phyloP scores from a whole-genome alignment of 2,329 filamentous ascomycete species.

The Cytospora leucostoma region DNA sequence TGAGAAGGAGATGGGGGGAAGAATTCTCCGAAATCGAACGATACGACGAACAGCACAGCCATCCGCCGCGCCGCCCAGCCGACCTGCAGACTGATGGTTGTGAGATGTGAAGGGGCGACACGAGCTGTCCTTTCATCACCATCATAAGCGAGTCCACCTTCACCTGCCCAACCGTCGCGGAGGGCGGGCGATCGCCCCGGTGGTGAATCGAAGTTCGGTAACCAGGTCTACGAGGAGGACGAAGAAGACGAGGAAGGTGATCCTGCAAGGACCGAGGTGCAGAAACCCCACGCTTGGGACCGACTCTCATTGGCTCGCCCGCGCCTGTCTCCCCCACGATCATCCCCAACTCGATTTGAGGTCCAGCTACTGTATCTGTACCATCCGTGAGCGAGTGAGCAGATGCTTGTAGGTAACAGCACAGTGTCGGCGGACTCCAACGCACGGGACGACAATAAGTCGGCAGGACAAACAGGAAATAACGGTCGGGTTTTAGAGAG shows the following conservation, averaged over 20 bases:
- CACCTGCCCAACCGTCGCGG: slow-evolving; percentile 7
- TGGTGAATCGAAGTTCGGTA: not conserved
- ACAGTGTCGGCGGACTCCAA: too few species aligned
- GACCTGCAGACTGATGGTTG: not conserved
- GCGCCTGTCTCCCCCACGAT: slow-evolving; percentile 6
- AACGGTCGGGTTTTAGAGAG: not conserved
- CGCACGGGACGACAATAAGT: too few species aligned
- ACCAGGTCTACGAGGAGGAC: not conserved
- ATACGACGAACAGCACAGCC: not conserved
- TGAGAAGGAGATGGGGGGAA: not conserved
- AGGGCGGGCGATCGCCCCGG: slow-evolving; percentile 22
- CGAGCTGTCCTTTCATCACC: too few species aligned
- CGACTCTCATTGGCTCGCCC: slow-evolving; percentile 7
- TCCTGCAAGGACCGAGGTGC: slow-evolving; percentile 14
- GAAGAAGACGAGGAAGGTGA: slow-evolving; percentile 13
- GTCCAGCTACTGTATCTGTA: too few species aligned
- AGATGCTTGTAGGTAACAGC: too few species aligned
- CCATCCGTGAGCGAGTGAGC: too few species aligned
- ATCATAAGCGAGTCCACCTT: not conserved
- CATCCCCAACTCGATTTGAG: not conserved
- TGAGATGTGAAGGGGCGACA: too few species aligned
- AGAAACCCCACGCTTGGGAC: slow-evolving; percentile 16
- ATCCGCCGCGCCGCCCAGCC: not conserved
- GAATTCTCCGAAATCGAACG: not conserved
- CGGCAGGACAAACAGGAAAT: too few species aligned